A percentile compares a stretch with the other conserved stretches of the same genome.
These are phyloP conservation scores for Apiosordaria backusii DNA, from an alignment of 495 filamentous ascomycete genomes.

Conservation along the genomic window DNA sequence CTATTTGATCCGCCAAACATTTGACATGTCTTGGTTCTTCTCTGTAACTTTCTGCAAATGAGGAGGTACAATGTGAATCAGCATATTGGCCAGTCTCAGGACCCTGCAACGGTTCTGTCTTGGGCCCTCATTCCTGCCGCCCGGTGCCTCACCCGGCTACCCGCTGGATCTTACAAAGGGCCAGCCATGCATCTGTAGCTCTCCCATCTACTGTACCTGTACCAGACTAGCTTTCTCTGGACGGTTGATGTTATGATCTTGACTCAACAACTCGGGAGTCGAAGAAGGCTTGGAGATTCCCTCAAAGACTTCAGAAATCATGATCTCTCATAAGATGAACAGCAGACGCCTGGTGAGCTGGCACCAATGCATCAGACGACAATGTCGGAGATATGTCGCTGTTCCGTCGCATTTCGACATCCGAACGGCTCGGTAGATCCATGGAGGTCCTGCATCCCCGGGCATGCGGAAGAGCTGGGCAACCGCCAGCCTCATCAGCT, in stretches of 20 bases:
- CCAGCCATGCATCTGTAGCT: not conserved
- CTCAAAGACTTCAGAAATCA: not conserved
- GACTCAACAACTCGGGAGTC: not conserved
- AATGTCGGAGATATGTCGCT: constrained; percentile 10
- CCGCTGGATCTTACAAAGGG: not conserved
- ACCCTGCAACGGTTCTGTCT: not conserved
- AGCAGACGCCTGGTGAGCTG: not conserved
- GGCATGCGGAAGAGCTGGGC: not conserved
- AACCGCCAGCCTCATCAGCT: constrained; percentile 1
- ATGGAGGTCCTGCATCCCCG: constrained; percentile 3
- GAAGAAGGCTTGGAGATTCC: not conserved
- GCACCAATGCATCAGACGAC: not conserved
- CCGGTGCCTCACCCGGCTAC: constrained; percentile 2
- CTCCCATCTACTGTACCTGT: too few relatives aligned
- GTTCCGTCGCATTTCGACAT: constrained; percentile 11
- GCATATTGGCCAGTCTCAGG: not conserved
- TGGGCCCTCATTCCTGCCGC: not conserved
- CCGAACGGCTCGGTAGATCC: constrained; percentile 4
- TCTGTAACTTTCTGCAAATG: too few relatives aligned
- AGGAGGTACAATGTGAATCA: too few relatives aligned
- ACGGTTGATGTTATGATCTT: not conserved
- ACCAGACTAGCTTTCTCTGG: too few relatives aligned
- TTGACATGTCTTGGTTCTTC: not conserved
- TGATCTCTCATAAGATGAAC: not conserved
- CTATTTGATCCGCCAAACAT: not conserved